phyloP scores from a whole-genome alignment of 2,329 filamentous ascomycete species.

The Diplodia corticola region DNA sequence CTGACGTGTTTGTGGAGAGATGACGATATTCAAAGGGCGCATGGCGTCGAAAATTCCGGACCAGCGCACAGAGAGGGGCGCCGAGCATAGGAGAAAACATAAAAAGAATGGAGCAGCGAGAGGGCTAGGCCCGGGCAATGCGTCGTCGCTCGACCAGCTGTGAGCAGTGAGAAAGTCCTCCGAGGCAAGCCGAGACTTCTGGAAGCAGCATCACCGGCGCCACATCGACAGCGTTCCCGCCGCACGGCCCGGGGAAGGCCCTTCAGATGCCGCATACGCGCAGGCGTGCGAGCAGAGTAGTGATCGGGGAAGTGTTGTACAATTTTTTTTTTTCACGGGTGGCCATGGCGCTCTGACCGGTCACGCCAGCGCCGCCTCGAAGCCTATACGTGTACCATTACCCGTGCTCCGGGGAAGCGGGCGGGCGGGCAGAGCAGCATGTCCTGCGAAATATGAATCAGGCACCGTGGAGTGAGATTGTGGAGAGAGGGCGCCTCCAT shows the following conservation, averaged over 20 bases:
- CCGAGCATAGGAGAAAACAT: neutral
- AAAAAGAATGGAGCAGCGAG: conserved; percentile 13
- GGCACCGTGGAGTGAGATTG: conserved; percentile 14
- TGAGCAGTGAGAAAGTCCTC: neutral
- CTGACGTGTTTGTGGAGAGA: conserved; percentile 12
- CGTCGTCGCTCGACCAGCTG: conserved; percentile 5
- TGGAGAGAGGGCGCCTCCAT: conserved; percentile 10
- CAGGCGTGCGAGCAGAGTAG: neutral
- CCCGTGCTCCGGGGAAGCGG: conserved; percentile 17
- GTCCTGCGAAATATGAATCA: conserved; percentile 5
- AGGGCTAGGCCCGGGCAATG: conserved; percentile 6
- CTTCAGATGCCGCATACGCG: neutral
- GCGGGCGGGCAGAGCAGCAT: neutral
- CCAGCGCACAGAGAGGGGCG: neutral
- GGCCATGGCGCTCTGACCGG: conserved; percentile 15
- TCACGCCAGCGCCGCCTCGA: conserved; percentile 1
- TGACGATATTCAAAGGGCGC: conserved; percentile 9
- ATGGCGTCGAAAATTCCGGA: neutral
- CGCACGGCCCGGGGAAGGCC: conserved; percentile 9
- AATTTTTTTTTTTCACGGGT: conserved; percentile 5
- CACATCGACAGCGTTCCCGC: conserved; percentile 4
- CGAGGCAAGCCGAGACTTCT: conserved; percentile 15
- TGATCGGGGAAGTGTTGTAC: conserved; percentile 11
- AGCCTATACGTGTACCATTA: conserved; percentile 1
- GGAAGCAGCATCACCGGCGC: neutral